Base-by-base conservation (phyloP, 2,329 filamentous ascomycete genomes). In the Exophiala mesophila region DNA sequence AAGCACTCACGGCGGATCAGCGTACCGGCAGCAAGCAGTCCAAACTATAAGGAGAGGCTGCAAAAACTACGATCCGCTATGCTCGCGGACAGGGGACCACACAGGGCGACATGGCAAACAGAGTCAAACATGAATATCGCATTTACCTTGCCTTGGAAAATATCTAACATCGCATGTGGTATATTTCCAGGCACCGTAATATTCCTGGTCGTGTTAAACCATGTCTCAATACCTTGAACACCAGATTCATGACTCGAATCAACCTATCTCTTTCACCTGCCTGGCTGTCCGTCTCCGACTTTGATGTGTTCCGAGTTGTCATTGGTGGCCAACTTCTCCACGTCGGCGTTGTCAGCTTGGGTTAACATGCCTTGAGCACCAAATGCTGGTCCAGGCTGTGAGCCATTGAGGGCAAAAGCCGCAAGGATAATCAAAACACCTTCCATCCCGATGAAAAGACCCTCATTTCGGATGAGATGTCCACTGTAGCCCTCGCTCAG, bases 401-500 rank as follows among this genome's bases (percentile, higher is more conserved):
- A 6, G 12, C 6, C 23, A 26, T 26, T 26, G 7, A 26, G 12
- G 6, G 23, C 23, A 12, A 26, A 26, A 6, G 23, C 23, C 7
- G 23, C 23, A 26, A 26, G 7, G 23, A 17, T 13, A 36, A 41
- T 36, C 39, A 31, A 41, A 36, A 44, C 41, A 47, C 75, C 74
- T 64, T 81, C 77, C 41, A 80, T 70, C 5, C 63, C 71, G 47
- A 80, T 68, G 56, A 80, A 80, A 44, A 76, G 63, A 31, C 62
- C 65, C 62, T 81, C 68, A 20, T 73, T 59, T 17, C 55, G 60
- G 57, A 81, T 82, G 55, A 85, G 58, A 13, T 67, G 60, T 0
- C 80, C 78, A 3, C 55, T 62, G 74, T 79, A 87, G 1, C 82
- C 82, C 37, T 74, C 66, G 48, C 72, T 74, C 50, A 85, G 63